Evolutionary conservation across 1,139 yeast species (phyloP), one percentile per base, ranked within the genome.

Genomic region (Candida labiduridarum): DNA sequence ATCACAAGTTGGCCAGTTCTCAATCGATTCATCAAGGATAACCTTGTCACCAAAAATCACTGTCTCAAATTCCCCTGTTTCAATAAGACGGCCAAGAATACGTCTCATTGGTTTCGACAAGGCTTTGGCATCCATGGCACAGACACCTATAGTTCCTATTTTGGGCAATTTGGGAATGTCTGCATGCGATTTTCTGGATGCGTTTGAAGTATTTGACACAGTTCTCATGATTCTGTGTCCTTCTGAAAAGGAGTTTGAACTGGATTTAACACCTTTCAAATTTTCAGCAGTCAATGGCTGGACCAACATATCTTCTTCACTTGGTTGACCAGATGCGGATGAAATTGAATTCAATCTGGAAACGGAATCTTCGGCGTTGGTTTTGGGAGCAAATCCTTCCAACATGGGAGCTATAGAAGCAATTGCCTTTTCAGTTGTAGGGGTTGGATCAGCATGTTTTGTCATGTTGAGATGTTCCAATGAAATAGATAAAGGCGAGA

Each of bases 1-100:
- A 65, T 95, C 99, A 72, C 99, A 95, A 40, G 97, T 90, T 31
- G 99, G 99, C 99, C 99, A 94, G 65, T 91, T 90, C 69, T 94
- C 98, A 54, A 94, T 83, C 25, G 85, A 61, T 71, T 95, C 99
- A 69, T 95, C 99, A 50, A 95, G 74, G 46, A 95, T 94, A 18
- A 92, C 98, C 69, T 95, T 95, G 68, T 95, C 99, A 51, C 99
- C 99, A 72, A 95, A 95, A 51, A 94, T 91, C 29, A 95, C 88
- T 0, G 98, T 91, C 66, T 95, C 98, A 67, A 95, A 94, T 68
- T 94, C 99, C 29, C 97, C 97, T 59, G 89, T 86, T 59, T 89
- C 96, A 55, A 92, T 89, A 62, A 95, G 74, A 47, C 97, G 76
- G 66, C 89, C 92, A 59, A 95, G 76, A 55, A 95, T 95, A 55